A percentile compares a stretch with the other conserved stretches of the same genome.
Evolutionary conservation across 2,329 filamentous ascomycete species (phyloP).

Genomic region (Aspergillus piperis): DNA sequence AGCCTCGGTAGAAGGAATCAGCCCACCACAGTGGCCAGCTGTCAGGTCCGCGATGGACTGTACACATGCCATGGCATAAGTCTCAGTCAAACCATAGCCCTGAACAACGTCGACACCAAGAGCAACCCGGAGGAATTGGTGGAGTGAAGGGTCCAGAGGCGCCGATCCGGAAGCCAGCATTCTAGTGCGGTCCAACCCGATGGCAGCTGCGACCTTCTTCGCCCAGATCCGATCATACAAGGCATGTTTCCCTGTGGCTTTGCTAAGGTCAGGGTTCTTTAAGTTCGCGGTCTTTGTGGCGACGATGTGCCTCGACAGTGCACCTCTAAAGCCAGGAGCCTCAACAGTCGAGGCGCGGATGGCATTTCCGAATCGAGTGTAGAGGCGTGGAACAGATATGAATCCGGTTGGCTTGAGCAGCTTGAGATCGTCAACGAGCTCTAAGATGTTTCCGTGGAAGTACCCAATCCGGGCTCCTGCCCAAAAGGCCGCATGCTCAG

Average conservation of each 20-base stretch:
- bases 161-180: constrained; percentile 86
- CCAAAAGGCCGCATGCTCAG: constrained; percentile 74
- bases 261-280: constrained; percentile 65
- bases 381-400: constrained; percentile 86
- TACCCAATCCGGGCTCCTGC: constrained; percentile 78
- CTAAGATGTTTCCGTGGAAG: constrained; percentile 87
- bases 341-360: constrained; percentile 79
- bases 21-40: constrained; percentile 77
- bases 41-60: constrained; percentile 72
- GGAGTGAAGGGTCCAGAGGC: constrained; percentile 83
- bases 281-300: constrained; percentile 77
- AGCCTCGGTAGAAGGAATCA: constrained; percentile 68
- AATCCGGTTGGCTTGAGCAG: constrained; percentile 78
- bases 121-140: constrained; percentile 83
- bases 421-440: constrained; percentile 89
- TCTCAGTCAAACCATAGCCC: constrained; percentile 93
- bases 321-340: constrained; percentile 75
- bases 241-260: constrained; percentile 64
- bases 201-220: constrained; percentile 77
- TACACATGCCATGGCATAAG: constrained; percentile 73
- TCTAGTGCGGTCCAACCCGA: constrained; percentile 74
- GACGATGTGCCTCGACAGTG: constrained; percentile 77
- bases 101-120: constrained; percentile 78
- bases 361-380: constrained; percentile 83
- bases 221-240: constrained; percentile 75